phyloP scores from a whole-genome alignment of 164 flowering plant species.

The Kingdonia uniflora region DNA sequence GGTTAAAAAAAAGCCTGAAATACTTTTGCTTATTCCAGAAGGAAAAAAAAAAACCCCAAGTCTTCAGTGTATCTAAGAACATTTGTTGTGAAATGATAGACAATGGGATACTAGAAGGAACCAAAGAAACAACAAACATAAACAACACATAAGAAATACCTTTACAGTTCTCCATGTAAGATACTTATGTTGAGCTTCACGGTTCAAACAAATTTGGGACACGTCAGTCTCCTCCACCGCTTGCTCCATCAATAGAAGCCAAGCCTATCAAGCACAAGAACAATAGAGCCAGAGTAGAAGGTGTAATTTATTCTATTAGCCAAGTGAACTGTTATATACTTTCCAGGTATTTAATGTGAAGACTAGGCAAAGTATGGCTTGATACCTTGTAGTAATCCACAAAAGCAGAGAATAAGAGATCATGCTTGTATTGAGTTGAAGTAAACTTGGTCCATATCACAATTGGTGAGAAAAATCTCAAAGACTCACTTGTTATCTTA shows the following conservation, averaged over 20 bases:
- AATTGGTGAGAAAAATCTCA: constrained; percentile 88
- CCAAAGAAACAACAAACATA: background rate
- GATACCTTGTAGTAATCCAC: constrained; percentile 77
- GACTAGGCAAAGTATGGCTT: background rate
- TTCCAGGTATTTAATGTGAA: too few relatives aligned
- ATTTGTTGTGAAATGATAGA: too few relatives aligned
- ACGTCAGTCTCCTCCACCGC: constrained; percentile 40
- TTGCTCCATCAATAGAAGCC: constrained; percentile 68
- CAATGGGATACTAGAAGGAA: too few relatives aligned
- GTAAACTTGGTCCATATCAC: constrained; percentile 85
- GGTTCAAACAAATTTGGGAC: constrained; percentile 33
- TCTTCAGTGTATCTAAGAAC: too few relatives aligned
- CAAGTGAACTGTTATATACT: too few relatives aligned
- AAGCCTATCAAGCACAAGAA: constrained; percentile 39
- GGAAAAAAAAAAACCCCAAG: too few relatives aligned
- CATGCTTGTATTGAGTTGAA: constrained; percentile 42
- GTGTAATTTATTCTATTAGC: too few relatives aligned
- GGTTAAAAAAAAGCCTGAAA: too few relatives aligned
- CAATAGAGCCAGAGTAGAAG: background rate
- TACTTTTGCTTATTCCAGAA: too few relatives aligned
- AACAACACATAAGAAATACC: constrained; percentile 25
- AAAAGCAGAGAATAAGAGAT: constrained; percentile 62
- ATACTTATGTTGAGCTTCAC: constrained; percentile 80
- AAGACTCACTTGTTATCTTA: constrained; percentile 76
- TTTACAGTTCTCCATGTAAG: constrained; percentile 92